Evolutionary conservation across 306 rosid genomes (phyloP), one percentile per base, ranked within the genome.

Genomic region (Comarum palustre): DNA sequence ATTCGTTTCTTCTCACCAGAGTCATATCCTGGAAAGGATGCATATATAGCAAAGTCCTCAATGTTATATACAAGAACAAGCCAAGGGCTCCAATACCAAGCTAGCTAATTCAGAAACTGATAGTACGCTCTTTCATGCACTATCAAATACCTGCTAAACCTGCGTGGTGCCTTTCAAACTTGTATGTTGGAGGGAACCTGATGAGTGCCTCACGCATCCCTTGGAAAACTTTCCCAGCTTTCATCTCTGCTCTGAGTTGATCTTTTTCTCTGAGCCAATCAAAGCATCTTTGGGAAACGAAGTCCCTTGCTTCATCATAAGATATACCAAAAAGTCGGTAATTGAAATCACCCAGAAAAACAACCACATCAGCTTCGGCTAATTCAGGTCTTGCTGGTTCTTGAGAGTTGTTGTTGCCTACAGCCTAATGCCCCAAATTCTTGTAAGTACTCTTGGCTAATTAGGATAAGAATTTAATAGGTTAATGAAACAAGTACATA

Each of bases 181-280:
- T 95, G 88, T 95, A 95, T 1, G 99, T 95, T 34, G 99, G 97
- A 70, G 99, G 99, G 82, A 92, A 95, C 82, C 84, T 88, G 57
- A 90, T 92, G 73, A 95, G 77, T 41, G 93, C 99, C 84, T 95
- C 97, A 34, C 96, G 90, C 99, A 95, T 95, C 84, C 99, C 99
- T 80, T 90, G 99, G 78, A 95, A 95, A 84, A 92, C 96, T 85
- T 82, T 95, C n/a, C 97, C 99, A 68, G 83, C 81, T 83, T 90
- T 86, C 96, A 95, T 95, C 88, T 95, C 99, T 11, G 85, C 97
- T 80, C 99, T 87, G 63, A 95, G 99, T 80, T 95, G 99, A 82
- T 95, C 97, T 84, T 92, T 95, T 84, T 90, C 99, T 82, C 99
- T 91, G 41, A 95, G 99, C 99, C 99, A 95, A 75, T 95, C 97